Evolutionary conservation across 805 yeast genomes (phyloP), one percentile per base, ranked within the genome.

Genomic region (Barnettozyma salicaria): DNA sequence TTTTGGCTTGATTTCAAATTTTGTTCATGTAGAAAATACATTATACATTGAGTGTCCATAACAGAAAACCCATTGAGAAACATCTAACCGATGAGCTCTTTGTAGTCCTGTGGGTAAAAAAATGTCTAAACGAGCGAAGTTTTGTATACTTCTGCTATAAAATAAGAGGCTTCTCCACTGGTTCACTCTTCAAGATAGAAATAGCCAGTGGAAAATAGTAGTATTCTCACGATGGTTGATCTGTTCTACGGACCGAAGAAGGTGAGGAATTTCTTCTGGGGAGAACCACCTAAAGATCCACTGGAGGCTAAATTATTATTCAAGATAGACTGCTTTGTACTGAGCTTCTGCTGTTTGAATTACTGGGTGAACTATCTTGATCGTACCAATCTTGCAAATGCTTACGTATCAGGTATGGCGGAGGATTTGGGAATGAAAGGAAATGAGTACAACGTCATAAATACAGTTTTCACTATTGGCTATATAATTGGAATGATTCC

Each of bases 361-460:
- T 51, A 48, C 32, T 51, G 56, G 57, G 62, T 66, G 40, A 78
- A 77, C 45, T 78, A 76, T 52, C 64, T 79, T 22, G 84, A 78
- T 54, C 64, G 78, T 47, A 62, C 72, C 11, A 76, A 76, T 37
- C 56, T 75, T 28, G 59, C 70, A 22, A 70, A 73, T 48, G 83
- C 85, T 3, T 78, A 78, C 50, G 79, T 77, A n/a, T 67, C 76
- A 9, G 85, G 85, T 8, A 74, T 79, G 82, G 67, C 74, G 45
- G 76, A 74, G 39, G 82, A 71, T 36, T 47, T 74, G 39, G 45
- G 58, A 4, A 60, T 75, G 64, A 42, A 50, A 27, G 76, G 77
- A 10, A 56, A 70, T 40, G 68, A 76, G 39, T 68, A 65, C 43
- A 75, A 76, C 49, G 42, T 70, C 27, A 62, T 76, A 36, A 72